Conservation (phyloP, 768 basidiomycete genomes). For the Pulveroboletus frians region DNA sequence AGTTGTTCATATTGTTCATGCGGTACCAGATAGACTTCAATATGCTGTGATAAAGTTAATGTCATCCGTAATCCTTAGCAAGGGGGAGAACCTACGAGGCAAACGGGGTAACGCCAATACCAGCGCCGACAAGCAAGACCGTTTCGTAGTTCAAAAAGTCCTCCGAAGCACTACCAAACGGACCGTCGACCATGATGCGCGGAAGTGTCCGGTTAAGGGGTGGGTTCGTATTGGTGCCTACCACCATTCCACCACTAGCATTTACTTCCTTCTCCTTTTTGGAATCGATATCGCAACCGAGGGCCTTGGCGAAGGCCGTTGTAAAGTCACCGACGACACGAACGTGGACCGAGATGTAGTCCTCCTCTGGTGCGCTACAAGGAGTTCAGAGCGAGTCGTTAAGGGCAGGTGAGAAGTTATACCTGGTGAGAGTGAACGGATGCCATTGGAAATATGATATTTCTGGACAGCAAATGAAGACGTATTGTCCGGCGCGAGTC, state of each 20-base stretch:
- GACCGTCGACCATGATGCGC: slow-evolving; percentile 93
- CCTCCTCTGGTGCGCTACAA: slow-evolving; percentile 84
- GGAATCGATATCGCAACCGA: slow-evolving; percentile 77
- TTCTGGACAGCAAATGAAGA: slow-evolving; percentile 88
- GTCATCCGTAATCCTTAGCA: neutral
- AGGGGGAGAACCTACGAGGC: slow-evolving; percentile 62
- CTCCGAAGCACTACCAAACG: slow-evolving; percentile 89
- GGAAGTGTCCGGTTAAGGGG: slow-evolving; percentile 73
- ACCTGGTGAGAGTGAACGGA: slow-evolving; percentile 92
- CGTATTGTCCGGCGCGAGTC: slow-evolving; percentile 84
- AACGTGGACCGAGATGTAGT: slow-evolving; percentile 91
- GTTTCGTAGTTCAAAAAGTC: slow-evolving; percentile 90
- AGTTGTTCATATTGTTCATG: slow-evolving; percentile 79
- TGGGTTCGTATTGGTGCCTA: slow-evolving; percentile 52
- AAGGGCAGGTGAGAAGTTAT: neutral
- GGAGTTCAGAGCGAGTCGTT: neutral
- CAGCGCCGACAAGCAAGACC: slow-evolving; percentile 84
- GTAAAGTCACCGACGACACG: slow-evolving; percentile 93
- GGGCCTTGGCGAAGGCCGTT: slow-evolving; percentile 65
- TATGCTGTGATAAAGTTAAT: slow-evolving; percentile 44
- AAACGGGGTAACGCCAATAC: slow-evolving; percentile 96
- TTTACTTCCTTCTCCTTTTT: slow-evolving; percentile 44
- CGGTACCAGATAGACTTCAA: slow-evolving; percentile 94
- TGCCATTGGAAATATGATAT: slow-evolving; percentile 97
- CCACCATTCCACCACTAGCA: slow-evolving; percentile 50